Evolutionary conservation across 1,284 basidiomycete species (phyloP), one percentile per base, ranked within the genome.

Genomic region (Trametes versicolor): DNA sequence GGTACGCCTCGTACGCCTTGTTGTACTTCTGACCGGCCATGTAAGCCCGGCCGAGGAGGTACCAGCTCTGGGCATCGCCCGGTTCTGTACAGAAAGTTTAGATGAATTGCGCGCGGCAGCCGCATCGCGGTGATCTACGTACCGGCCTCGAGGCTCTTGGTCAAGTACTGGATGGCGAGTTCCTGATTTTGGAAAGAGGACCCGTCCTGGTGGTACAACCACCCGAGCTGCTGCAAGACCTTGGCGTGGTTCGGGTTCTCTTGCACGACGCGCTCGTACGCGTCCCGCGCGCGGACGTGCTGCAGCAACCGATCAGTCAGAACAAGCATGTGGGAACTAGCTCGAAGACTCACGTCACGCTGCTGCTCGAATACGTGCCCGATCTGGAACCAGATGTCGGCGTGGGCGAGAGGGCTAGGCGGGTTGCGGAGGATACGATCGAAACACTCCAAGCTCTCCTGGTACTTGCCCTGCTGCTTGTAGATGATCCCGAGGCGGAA

Each of bases 321-420:
- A 63, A 65, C 15, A 37, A 23, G 62, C 65, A n/a, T 29, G n/a
- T n/a, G n/a, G n/a, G n/a, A n/a, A n/a, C n/a, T n/a, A n/a, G n/a
- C n/a, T n/a, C n/a, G 34, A 0, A 51, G n/a, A 55, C 27, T 81
- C 75, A 96, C 94, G 77, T 98, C 95, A 78, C 96, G 93, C 78
- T 97, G 94, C 75, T 97, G 95, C 79, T 99, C 98, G 74, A 96
- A 96, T 21, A 99, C 97, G 76, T 99, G 98, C 1, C 98, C 97
- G 67, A 99, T 98, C 81, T 99, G 98, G 87, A 99, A 99, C 95
- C 96, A 99, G 69, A 99, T 99, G 74, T 99, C 97, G 70, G 96
- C 95, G 74, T 97, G 94, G 17, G 97, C 97, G 39, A 99, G 89
- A 0, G 98, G 97, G 69, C 90, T 92, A 17, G 98, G 97, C 4